These are phyloP conservation scores for Alternaria ventricosa DNA, from an alignment of 2,329 filamentous ascomycete species.

Conservation along the genomic window DNA sequence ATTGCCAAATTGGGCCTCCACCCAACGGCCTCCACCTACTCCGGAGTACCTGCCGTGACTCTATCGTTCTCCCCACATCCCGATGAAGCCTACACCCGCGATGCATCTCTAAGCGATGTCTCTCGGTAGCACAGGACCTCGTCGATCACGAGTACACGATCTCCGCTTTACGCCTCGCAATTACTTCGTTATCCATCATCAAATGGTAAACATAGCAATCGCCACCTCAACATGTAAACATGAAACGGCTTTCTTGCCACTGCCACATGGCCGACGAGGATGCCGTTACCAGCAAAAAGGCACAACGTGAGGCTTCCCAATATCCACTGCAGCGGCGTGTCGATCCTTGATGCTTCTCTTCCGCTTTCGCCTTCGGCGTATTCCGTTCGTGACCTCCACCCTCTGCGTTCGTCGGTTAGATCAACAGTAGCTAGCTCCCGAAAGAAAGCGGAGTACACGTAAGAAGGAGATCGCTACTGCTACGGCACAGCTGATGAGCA, in stretches of 20 bases:
- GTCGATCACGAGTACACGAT: not conserved
- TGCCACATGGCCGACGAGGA: slow-evolving; percentile 13
- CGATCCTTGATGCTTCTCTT: slow-evolving; percentile 1
- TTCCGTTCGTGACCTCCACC: not conserved
- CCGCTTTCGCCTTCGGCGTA: slow-evolving; percentile 10
- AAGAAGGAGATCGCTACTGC: not conserved
- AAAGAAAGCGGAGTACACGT: slow-evolving; percentile 4
- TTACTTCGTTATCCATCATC: not conserved
- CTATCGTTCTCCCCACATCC: not conserved
- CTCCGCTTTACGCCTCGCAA: not conserved
- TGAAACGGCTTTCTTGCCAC: slow-evolving; percentile 3
- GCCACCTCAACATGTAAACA: slow-evolving; percentile 1
- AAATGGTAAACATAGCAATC: slow-evolving; percentile 5
- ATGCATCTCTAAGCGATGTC: slow-evolving; percentile 1
- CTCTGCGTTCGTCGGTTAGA: not conserved
- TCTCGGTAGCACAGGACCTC: not conserved
- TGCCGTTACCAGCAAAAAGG: not conserved
- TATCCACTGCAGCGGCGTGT: slow-evolving; percentile 9
- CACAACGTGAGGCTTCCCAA: not conserved
- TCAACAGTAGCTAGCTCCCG: not conserved
- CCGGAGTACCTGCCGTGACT: not conserved
- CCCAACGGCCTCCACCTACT: not conserved
- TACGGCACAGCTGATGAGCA: not conserved
- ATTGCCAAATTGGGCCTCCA: not conserved
- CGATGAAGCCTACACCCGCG: slow-evolving; percentile 5